These are phyloP conservation scores for Aspergillus mulundensis DNA, from an alignment of 495 filamentous ascomycete genomes.

Conservation along the genomic window DNA sequence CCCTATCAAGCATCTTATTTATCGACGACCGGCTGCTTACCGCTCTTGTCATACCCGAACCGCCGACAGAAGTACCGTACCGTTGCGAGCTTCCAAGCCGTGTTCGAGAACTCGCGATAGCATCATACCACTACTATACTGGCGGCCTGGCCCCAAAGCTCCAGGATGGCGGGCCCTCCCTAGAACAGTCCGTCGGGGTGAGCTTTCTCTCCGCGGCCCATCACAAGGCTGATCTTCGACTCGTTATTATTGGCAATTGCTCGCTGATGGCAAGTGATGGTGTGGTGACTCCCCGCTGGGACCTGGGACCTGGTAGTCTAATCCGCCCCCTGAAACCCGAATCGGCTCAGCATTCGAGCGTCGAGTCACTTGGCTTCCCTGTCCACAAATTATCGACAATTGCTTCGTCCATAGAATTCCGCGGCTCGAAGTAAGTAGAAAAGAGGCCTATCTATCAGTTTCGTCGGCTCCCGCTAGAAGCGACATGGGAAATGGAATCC, in stretches of 20 bases:
- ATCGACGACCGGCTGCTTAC: background rate
- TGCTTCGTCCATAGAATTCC: background rate
- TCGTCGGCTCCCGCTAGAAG: constrained; percentile 5
- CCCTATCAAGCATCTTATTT: background rate
- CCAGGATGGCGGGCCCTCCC: background rate
- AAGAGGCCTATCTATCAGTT: background rate
- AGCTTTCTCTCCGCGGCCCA: background rate
- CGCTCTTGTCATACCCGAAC: constrained; percentile 5
- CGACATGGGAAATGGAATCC: constrained; percentile 1
- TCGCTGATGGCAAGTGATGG: background rate
- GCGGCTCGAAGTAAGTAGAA: background rate
- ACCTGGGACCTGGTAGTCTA: background rate
- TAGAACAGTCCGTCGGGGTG: background rate
- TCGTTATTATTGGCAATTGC: background rate
- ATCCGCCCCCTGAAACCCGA: background rate
- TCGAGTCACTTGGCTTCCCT: background rate
- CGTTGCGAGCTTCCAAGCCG: background rate
- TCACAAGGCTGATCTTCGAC: constrained; percentile 4
- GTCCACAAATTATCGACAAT: background rate
- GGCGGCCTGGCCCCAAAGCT: background rate
- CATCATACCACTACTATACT: constrained; percentile 11
- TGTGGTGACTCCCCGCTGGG: background rate
- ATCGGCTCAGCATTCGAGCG: background rate
- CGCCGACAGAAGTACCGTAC: background rate
- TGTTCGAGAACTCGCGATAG: constrained; percentile 3